Base-by-base conservation (phyloP, 1,139 yeast species). In the Candida anutae region DNA sequence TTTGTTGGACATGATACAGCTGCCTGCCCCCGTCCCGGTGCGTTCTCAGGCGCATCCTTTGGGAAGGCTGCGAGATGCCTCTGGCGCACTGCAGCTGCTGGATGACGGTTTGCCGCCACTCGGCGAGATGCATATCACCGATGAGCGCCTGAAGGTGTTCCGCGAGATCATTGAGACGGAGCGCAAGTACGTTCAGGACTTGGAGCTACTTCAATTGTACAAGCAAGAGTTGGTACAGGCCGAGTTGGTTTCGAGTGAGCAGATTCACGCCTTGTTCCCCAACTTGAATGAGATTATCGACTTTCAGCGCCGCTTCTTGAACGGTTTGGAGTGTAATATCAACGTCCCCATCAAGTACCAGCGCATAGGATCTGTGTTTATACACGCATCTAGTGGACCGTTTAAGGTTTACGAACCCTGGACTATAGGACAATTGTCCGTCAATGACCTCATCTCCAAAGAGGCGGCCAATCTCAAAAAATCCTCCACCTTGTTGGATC, bases 321-420 rank as follows among this genome's bases (percentile, higher is more conserved):
- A 84, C 28, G 95, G 96, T 0, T 58, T 88, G 34, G 99, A 90
- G 56, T 83, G 90, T 45, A 88, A 88, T 53, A 77, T 87, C 5
- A 65, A 75, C 25, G 79, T 82, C 5, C 83, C 88, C 4, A 70
- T 77, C 16, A 71, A 74, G 37, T 76, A 77, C 43, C 96, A 88
- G 51, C 68, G 95, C 35, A 74, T 88, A 28, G 98, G 98, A 1
- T 80, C 93, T 3, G 69, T 88, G 2, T 90, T 90, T 51, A 67
- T 83, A 37, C 80, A 81, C 64, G 82, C 87, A 1, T 77, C 88
- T 21, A 56, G 62, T 22, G 77, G 79, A 12, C 93, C 93, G 19
- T 87, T 87, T 55, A 78, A 77, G 38, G 77, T 85, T 5, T 93
- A 90, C 54, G 95, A 87, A 48, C 90, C 95, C 8, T 90, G 79